These are phyloP conservation scores for Somion occarium DNA, from an alignment of 1,284 basidiomycete species.

Conservation along the genomic window DNA sequence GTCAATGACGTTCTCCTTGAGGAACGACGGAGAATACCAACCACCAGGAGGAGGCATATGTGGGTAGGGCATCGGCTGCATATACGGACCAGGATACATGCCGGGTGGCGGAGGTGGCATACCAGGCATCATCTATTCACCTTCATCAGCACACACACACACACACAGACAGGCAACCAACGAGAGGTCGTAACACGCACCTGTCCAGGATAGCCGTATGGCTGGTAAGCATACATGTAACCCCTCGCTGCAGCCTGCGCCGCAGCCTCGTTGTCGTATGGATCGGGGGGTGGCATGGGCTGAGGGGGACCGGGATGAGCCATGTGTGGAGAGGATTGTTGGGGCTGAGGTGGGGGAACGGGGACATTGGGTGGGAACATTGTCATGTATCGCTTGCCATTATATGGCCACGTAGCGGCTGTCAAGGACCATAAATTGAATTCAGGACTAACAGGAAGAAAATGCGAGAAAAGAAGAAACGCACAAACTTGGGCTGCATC, in stretches of 20 bases:
- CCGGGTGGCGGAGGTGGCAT: conserved; percentile 75
- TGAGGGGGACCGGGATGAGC: conserved; percentile 61
- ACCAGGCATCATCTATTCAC: conserved; percentile 73
- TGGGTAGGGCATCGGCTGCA: conserved; percentile 80
- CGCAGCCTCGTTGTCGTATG: conserved; percentile 53
- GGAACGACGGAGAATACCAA: conserved; percentile 20
- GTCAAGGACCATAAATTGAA: conserved; percentile 4
- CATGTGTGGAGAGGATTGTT: conserved; percentile 58
- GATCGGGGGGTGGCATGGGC: conserved; percentile 66
- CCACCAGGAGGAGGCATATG: conserved; percentile 73
- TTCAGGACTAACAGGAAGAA: conserved; percentile 1
- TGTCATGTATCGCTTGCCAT: conserved; percentile 77
- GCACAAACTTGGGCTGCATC: conserved; percentile 70
- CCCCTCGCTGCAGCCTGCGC: conserved; percentile 51
- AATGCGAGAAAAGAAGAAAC: conserved; percentile 25
- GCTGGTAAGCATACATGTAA: conserved; percentile 69
- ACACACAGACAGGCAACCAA: conserved; percentile 5
- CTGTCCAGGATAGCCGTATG: conserved; percentile 71
- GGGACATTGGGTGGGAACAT: conserved; percentile 64
- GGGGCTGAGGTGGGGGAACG: conserved; percentile 42
- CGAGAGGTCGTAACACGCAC: conserved; percentile 33
- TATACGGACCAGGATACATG: conserved; percentile 72
- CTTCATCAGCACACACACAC: neutral
- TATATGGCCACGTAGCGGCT: conserved; percentile 85
- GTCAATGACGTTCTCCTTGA: conserved; percentile 1